Evolutionary conservation across 116 monocot genomes (phyloP).

Genomic region (Cymodocea nodosa): DNA sequence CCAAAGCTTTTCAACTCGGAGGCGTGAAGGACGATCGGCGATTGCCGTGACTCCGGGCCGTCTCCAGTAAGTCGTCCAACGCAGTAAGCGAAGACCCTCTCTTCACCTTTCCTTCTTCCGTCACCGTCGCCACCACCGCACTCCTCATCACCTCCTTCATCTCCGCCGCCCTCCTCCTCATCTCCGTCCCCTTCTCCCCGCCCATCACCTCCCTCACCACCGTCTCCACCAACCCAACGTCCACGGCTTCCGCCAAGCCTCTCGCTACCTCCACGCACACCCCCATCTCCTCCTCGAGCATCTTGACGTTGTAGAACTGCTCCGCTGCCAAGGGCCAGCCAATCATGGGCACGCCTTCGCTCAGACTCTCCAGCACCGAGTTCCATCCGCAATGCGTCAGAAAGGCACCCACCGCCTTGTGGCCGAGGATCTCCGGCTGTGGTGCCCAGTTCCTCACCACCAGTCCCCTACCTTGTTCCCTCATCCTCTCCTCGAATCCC

Average conservation of each 20-base stretch:
- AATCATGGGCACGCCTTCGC: slow-evolving; percentile 28
- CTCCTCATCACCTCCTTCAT: not conserved
- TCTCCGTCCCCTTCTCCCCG: not conserved
- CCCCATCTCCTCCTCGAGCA: slow-evolving; percentile 15
- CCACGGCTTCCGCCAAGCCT: not conserved
- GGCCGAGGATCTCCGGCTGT: slow-evolving; percentile 33
- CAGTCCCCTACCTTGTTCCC: slow-evolving; percentile 11
- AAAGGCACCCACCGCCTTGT: slow-evolving; percentile 23
- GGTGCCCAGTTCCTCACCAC: slow-evolving; percentile 35
- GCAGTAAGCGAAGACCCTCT: not conserved
- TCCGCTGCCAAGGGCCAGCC: slow-evolving; percentile 48
- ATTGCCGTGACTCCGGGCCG: not conserved
- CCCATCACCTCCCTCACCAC: slow-evolving; percentile 5
- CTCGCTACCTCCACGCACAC: slow-evolving; percentile 13
- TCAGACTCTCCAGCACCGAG: slow-evolving; percentile 47
- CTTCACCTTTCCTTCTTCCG: not conserved
- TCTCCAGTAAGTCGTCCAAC: not conserved
- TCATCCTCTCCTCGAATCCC: slow-evolving; percentile 11
- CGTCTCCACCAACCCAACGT: not conserved
- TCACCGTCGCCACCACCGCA: not conserved
- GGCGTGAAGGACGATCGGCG: no score
- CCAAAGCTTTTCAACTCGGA: no score
- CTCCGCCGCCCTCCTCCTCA: slow-evolving; percentile 1
- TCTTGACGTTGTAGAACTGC: slow-evolving; percentile 32
- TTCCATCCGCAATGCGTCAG: slow-evolving; percentile 73